A percentile compares a stretch with the other conserved stretches of the same genome.
Conservation (phyloP, 148 eudicot genomes). For the Limonium bicolor region DNA sequence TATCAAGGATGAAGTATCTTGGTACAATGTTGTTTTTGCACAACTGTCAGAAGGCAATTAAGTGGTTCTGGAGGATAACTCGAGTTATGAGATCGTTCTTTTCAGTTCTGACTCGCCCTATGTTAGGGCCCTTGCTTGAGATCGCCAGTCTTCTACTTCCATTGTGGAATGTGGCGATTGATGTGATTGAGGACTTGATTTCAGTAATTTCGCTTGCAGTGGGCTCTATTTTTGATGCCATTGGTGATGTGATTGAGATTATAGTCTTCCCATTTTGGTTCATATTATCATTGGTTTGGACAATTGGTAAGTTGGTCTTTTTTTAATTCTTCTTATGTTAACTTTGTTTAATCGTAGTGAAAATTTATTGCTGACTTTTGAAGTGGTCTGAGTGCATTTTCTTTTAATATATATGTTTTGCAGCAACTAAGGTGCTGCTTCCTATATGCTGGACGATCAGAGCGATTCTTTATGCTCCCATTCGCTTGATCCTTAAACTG, state of each 20-base stretch:
- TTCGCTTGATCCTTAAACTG: conserved; percentile 31
- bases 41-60: conserved; percentile 65
- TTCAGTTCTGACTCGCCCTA: conserved; percentile 49
- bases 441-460: conserved; percentile 36
- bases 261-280: conserved; percentile 56
- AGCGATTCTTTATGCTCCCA: conserved; percentile 40
- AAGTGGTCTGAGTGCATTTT: no score
- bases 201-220: conserved; percentile 30
- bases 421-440: conserved; percentile 23
- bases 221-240: conserved; percentile 24
- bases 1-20: conserved; percentile 66
- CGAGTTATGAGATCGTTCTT: conserved; percentile 37
- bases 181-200: conserved; percentile 16
- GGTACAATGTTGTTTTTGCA: conserved; percentile 98
- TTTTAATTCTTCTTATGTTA: background rate
- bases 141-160: conserved; percentile 42
- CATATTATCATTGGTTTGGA: conserved; percentile 29
- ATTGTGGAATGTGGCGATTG: conserved; percentile 28
- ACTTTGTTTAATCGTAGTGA: no score
- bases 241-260: conserved; percentile 26
- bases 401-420: conserved; percentile 10
- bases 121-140: conserved; percentile 48
- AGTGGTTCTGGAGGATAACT: conserved; percentile 49
- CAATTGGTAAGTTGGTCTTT: conserved; percentile 31
- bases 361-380: no score